phyloP scores from a whole-genome alignment of 2,329 filamentous ascomycete genomes.

The Xylariaceae sp. region DNA sequence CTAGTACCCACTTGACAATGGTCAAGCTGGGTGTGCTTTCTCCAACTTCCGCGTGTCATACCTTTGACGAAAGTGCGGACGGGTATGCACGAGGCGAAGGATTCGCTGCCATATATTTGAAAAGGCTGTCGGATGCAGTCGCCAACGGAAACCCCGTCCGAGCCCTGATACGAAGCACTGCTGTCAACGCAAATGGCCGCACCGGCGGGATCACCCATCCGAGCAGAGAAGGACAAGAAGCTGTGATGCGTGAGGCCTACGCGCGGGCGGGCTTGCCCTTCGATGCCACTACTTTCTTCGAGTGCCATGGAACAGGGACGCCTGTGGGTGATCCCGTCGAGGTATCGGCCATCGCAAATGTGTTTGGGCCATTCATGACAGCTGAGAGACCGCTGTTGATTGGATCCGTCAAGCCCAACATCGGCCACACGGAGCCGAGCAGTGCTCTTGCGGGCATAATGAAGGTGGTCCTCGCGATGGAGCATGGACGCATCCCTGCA shows the following conservation, averaged over 20 bases:
- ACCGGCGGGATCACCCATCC: conserved; percentile 21
- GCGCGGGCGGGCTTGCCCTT: conserved; percentile 11
- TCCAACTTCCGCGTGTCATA: conserved; percentile 15
- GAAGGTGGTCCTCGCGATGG: conserved; percentile 21
- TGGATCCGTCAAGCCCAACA: conserved; percentile 19
- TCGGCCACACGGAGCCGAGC: conserved; percentile 23
- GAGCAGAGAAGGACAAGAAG: conserved; percentile 16
- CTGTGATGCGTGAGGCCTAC: conserved; percentile 21
- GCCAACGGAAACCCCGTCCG: conserved; percentile 12
- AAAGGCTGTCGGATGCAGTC: conserved; percentile 11
- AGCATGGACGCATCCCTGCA: conserved; percentile 26
- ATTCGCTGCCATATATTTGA: conserved; percentile 18
- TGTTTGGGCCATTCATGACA: conserved; percentile 10
- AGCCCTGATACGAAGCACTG: conserved; percentile 17
- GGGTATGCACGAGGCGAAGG: conserved; percentile 23
- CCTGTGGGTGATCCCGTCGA: conserved; percentile 38
- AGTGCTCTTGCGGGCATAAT: conserved; percentile 24
- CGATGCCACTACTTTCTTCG: conserved; percentile 16
- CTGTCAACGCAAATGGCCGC: conserved; percentile 21
- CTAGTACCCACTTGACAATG: conserved; percentile 13
- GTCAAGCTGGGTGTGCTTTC: conserved; percentile 20
- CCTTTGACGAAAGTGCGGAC: conserved; percentile 21
- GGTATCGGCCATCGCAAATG: conserved; percentile 28
- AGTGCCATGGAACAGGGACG: conserved; percentile 36
- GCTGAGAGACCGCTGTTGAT: conserved; percentile 20